Base-by-base conservation (phyloP, 768 basidiomycete genomes). In the Pleurotus giganteus region DNA sequence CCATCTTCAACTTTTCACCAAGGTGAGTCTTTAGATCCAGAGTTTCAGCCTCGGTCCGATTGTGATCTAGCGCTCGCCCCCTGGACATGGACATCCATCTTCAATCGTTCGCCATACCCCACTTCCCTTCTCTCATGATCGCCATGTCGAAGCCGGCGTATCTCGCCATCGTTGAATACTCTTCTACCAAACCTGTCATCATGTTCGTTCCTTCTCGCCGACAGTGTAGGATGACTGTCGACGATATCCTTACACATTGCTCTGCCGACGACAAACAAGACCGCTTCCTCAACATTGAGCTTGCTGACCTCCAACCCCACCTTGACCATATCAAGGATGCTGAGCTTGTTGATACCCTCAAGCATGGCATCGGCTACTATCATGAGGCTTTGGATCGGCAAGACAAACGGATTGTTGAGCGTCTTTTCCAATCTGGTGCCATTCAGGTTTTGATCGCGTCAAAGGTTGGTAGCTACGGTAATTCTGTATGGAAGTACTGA, bases 91-190 rank as follows among this genome's bases (percentile, higher is more conserved):
- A 98, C 56, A 94, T 99, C 45, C 95, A 98, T 65, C 74, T 99
- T 6, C 97, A 99, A 65, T 94, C 91, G 37, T 99, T 97, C 76
- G 83, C 83, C 24, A 91, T 94, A 43, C 92, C 94, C n/a, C 97
- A 98, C 65, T 97, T 96, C 84, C 94, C 97, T 0, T 97, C 94
- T 0, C 76, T 99, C 37, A 98, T 99, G 96, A 93, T 98, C 57
- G 83, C 94, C 42, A 98, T 99, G 97, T 94, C 95, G 7, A 98
- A 98, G 67, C 97, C 97, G 0, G 91, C 96, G 0, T 98, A 98
- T 67, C 82, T 98, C 5, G 87, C 95, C 27, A 89, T 98, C 57
- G 74, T 86, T 41, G 96, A 99, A 65, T 86, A 94, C 60, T 87
- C 97, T 0, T 80, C 85, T 0, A 78, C 82, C 3, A 91, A 90